Base-by-base conservation (phyloP, 1,284 basidiomycete genomes). In the Puccinia hordei region DNA sequence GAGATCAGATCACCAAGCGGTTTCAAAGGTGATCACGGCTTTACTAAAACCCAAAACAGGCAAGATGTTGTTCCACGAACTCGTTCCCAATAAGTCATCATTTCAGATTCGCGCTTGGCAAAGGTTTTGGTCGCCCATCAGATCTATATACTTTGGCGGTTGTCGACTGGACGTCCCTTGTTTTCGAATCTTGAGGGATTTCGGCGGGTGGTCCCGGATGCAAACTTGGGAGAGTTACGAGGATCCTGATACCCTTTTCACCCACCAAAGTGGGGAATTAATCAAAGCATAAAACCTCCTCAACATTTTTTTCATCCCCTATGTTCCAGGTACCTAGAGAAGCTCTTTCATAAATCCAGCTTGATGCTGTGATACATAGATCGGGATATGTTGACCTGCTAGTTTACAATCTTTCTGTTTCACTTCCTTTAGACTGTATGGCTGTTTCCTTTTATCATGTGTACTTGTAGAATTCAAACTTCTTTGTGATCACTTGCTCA, bases 261-360 rank as follows among this genome's bases (percentile, higher is more conserved):
- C 63, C 6, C 63, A 66, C 63, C 41, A 41, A 66, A 24, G 35
- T 27, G 63, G 35, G 12, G 63, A 66, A 66, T 66, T 41, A n/a
- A 27, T 66, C 22, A 41, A 59, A 17, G 30, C 4, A 41, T 41
- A 41, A 41, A 41, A 12, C 38, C 38, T 41, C 24, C 24, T 59
- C 6, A 59, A 59, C 15, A 24, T 49, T 15, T 13, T 8, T 44
- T 44, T 13, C 41, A 44, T 44, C 13, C 41, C 41, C 6, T 44
- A n/a, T n/a, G n/a, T n/a, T n/a, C n/a, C n/a, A n/a, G n/a, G n/a
- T n/a, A n/a, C n/a, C n/a, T n/a, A n/a, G n/a, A n/a, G n/a, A n/a
- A n/a, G n/a, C n/a, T n/a, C n/a, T n/a, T n/a, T n/a, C n/a, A n/a
- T n/a, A n/a, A n/a, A n/a, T n/a, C n/a, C n/a, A n/a, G n/a, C n/a